Percentiles rank a stretch among this genome's conserved stretches.
These are phyloP conservation scores for Fusarium papillatum DNA, from an alignment of 2,329 filamentous ascomycete genomes.

Conservation along the genomic window DNA sequence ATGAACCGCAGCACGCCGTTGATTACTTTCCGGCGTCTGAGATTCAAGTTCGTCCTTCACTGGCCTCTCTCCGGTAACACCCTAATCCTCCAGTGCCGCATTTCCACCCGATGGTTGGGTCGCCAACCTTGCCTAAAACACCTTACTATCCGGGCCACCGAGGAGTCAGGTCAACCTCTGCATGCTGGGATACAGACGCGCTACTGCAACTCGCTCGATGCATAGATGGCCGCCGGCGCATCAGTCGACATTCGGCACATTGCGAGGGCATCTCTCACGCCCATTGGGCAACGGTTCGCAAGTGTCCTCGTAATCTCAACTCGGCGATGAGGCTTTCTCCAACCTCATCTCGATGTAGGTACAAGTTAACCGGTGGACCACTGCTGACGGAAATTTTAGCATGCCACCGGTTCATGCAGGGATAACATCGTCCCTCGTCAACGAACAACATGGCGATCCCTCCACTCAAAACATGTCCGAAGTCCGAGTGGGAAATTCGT, in stretches of 20 bases:
- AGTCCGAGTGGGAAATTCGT: slow-evolving; percentile 4
- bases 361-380: background rate
- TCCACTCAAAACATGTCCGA: background rate
- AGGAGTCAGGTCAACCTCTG: slow-evolving; percentile 9
- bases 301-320: slow-evolving; percentile 13
- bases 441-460: slow-evolving; percentile 17
- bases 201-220: slow-evolving; percentile 30
- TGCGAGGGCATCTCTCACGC: background rate
- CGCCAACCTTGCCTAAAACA: background rate
- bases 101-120: slow-evolving; percentile 1
- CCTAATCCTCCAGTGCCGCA: slow-evolving; percentile 3
- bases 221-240: slow-evolving; percentile 19
- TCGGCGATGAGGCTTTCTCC: slow-evolving; percentile 16
- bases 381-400: slow-evolving; percentile 7
- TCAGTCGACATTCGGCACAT: slow-evolving; percentile 18
- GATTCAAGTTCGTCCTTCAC: background rate
- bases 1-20: slow-evolving; percentile 10
- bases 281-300: slow-evolving; percentile 13
- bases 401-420: slow-evolving; percentile 32
- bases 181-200: slow-evolving; percentile 10
- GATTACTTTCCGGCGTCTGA: background rate
- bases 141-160: slow-evolving; percentile 18
- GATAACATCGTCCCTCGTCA: slow-evolving; percentile 3
- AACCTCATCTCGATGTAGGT: background rate
- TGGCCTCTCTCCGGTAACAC: background rate